A percentile compares a stretch with the other conserved stretches of the same genome.
phyloP scores from a whole-genome alignment of 352 stramenopile genomes.

The Phytophthora parvispora region DNA sequence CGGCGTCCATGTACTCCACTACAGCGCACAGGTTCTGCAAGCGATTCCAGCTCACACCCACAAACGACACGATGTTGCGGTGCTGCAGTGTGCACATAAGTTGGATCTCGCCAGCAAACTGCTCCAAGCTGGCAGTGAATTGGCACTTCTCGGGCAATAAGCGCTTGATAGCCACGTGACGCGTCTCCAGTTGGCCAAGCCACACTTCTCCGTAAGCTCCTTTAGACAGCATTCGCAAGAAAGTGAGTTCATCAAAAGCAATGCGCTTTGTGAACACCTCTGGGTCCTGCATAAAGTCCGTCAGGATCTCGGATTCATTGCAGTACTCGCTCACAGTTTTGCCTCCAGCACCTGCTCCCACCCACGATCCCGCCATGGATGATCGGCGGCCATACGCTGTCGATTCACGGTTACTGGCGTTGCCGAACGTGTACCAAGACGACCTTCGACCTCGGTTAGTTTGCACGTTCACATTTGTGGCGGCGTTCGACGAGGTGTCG shows the following conservation, averaged over 20 bases:
- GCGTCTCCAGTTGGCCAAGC: conserved; percentile 71
- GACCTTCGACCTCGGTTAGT: conserved; percentile 27
- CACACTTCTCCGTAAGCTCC: conserved; percentile 83
- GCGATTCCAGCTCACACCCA: conserved; percentile 77
- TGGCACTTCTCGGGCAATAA: conserved; percentile 71
- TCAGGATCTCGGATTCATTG: conserved; percentile 66
- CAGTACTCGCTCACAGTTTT: conserved; percentile 72
- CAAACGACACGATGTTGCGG: conserved; percentile 80
- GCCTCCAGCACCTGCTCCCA: conserved; percentile 29
- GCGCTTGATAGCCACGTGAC: conserved; percentile 80
- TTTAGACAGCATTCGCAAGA: conserved; percentile 69
- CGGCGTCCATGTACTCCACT: conserved; percentile 85
- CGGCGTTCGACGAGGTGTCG: conserved; percentile 21
- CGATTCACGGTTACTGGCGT: conserved; percentile 35
- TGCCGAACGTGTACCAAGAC: conserved; percentile 45
- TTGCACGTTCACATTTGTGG: conserved; percentile 33
- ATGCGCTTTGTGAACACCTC: conserved; percentile 61
- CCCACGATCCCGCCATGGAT: conserved; percentile 37
- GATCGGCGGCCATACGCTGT: conserved; percentile 26
- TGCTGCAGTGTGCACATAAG: conserved; percentile 81
- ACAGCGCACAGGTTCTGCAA: conserved; percentile 79
- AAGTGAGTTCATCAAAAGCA: conserved; percentile 74
- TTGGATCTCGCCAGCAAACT: conserved; percentile 79
- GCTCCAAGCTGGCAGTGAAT: conserved; percentile 58
- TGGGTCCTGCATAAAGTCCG: conserved; percentile 61